phyloP scores from a whole-genome alignment of 495 filamentous ascomycete genomes.

The Aspergillus mulundensis region DNA sequence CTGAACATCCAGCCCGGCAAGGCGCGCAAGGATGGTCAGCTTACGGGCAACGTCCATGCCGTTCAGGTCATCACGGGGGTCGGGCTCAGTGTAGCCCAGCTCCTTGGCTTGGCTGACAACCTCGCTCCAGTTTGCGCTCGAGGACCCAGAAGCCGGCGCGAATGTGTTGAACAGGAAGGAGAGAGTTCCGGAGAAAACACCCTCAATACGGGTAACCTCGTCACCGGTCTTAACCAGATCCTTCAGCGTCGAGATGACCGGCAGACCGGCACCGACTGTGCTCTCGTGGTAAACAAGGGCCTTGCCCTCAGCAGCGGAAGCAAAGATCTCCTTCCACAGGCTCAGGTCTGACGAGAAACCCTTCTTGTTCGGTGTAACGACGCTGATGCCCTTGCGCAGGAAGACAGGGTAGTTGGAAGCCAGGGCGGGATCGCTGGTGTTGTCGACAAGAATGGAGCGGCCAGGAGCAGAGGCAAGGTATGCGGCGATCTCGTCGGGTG shows the following conservation, averaged over 20 bases:
- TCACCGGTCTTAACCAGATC: conserved; percentile 90
- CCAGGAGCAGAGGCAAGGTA: conserved; percentile 68
- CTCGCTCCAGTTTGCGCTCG: conserved; percentile 68
- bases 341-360: conserved; percentile 74
- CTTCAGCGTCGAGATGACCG: conserved; percentile 84
- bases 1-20: conserved; percentile 73
- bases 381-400: conserved; percentile 71
- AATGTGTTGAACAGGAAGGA: conserved; percentile 96
- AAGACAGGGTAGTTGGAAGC: conserved; percentile 75
- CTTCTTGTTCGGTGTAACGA: conserved; percentile 98
- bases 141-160: conserved; percentile 63
- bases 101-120: conserved; percentile 88
- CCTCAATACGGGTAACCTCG: conserved; percentile 81
- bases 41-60: conserved; percentile 96
- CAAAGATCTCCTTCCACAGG: conserved; percentile 80
- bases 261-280: conserved; percentile 86
- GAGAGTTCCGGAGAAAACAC: conserved; percentile 94
- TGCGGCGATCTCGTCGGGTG: conserved; percentile 62
- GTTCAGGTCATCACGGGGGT: conserved; percentile 93
- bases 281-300: conserved; percentile 90
- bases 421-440: conserved; percentile 80
- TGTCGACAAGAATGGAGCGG: conserved; percentile 80
- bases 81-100: conserved; percentile 94
- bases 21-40: conserved; percentile 83
- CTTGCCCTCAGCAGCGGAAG: conserved; percentile 53